phyloP scores from a whole-genome alignment of 2,329 filamentous ascomycete genomes.

The Fusarium pilosicola region DNA sequence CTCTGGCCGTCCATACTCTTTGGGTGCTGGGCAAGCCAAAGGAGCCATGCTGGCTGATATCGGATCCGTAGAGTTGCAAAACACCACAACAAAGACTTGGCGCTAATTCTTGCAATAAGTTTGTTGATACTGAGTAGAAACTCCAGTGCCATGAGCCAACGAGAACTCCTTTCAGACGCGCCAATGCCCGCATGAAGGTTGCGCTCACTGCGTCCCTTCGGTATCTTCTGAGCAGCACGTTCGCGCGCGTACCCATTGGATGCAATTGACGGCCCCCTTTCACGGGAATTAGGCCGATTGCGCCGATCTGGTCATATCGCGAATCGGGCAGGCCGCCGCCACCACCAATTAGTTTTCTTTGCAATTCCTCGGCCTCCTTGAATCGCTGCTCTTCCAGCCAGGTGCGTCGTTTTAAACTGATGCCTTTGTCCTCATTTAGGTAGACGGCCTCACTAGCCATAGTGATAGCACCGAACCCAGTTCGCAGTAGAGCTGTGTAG shows the following conservation, averaged over 20 bases:
- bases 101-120: conserved; percentile 47
- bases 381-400: conserved; percentile 93
- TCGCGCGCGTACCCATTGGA: conserved; percentile 75
- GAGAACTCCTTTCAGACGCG: conserved; percentile 78
- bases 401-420: conserved; percentile 79
- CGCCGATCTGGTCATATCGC: conserved; percentile 62
- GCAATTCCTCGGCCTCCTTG: conserved; percentile 75
- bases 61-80: conserved; percentile 58
- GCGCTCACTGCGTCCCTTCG: conserved; percentile 58
- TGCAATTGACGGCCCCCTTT: conserved; percentile 56
- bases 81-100: conserved; percentile 63
- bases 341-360: conserved; percentile 61
- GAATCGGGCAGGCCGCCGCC: conserved; percentile 59
- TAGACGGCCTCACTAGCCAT: conserved; percentile 97
- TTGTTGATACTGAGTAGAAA: conserved; percentile 79
- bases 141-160: conserved; percentile 80
- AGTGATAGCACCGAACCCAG: conserved; percentile 88
- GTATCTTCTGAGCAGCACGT: conserved; percentile 69
- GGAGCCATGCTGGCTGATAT: conserved; percentile 61
- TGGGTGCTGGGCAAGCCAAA: conserved; percentile 60
- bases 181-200: conserved; percentile 75
- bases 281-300: conserved; percentile 65
- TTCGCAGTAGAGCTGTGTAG: conserved; percentile 87
- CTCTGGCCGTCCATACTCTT: conserved; percentile 43
- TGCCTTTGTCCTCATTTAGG: conserved; percentile 84